These are phyloP conservation scores for Trifolium subterraneum DNA, from an alignment of 306 rosid genomes.

Conservation along the genomic window DNA sequence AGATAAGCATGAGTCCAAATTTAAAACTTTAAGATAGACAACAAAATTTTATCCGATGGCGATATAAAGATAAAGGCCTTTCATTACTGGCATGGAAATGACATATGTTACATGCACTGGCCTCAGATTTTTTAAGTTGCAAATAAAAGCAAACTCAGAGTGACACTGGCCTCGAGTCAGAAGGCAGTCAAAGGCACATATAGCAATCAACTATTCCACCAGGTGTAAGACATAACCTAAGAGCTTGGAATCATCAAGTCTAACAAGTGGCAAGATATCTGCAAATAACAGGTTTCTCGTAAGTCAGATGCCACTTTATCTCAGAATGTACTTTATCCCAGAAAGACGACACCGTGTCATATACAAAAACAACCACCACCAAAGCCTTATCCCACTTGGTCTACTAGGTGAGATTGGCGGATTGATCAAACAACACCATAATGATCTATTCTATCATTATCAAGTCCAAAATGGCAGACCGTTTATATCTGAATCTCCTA, in stretches of 20 bases:
- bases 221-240: background rate
- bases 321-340: too few species aligned
- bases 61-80: conserved; percentile 18
- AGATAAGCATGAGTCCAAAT: conserved; percentile 26
- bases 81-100: conserved; percentile 1
- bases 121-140: background rate
- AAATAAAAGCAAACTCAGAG: background rate
- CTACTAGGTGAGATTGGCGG: background rate
- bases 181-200: background rate
- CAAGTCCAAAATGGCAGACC: background rate
- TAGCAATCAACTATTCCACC: conserved; percentile 3
- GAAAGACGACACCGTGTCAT: too few species aligned
- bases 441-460: background rate
- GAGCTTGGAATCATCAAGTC: background rate
- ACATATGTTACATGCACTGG: conserved; percentile 1
- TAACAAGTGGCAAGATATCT: background rate
- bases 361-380: too few species aligned
- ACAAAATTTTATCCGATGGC: conserved; percentile 13
- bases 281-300: too few species aligned
- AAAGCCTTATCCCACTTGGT: conserved; percentile 10
- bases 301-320: too few species aligned
- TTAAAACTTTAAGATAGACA: conserved; percentile 22
- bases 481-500: conserved; percentile 5
- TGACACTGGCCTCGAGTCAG: background rate
- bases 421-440: conserved; percentile 1